These are phyloP conservation scores for Ailanthus altissimus DNA, from an alignment of 345 rosid genomes.

Conservation along the genomic window DNA sequence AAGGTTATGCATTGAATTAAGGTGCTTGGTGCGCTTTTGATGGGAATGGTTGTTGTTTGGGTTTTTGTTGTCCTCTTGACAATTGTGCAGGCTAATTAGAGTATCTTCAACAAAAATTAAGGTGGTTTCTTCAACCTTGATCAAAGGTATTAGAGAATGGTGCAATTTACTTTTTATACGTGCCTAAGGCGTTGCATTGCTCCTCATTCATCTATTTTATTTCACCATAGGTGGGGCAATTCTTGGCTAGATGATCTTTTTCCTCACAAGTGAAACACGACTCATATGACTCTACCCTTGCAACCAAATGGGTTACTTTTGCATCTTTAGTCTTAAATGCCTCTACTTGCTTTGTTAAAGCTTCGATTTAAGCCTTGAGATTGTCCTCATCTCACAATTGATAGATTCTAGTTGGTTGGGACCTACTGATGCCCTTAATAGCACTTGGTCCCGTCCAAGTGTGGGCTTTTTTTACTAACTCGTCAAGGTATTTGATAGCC, in stretches of 20 bases:
- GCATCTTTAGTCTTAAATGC: background rate
- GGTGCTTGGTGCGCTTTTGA: background rate
- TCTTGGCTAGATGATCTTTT: background rate
- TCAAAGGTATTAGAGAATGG: background rate
- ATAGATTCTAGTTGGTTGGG: background rate
- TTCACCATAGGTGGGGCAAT: background rate
- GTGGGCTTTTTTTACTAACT: background rate
- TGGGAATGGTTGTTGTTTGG: background rate
- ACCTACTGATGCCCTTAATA: too few species aligned
- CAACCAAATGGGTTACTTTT: background rate
- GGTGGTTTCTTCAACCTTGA: too few species aligned
- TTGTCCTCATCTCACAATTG: background rate
- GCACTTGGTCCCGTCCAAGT: background rate
- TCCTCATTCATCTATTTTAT: background rate
- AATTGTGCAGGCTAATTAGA: background rate
- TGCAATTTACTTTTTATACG: background rate
- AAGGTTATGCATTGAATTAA: background rate
- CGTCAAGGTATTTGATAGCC: background rate
- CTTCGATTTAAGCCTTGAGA: background rate
- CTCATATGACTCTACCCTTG: background rate
- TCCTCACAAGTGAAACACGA: background rate
- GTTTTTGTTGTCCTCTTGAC: background rate
- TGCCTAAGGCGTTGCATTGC: background rate
- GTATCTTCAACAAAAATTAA: too few species aligned
- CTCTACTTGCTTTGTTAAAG: background rate